Evolutionary conservation across 2,329 filamentous ascomycete species (phyloP), one percentile per base, ranked within the genome.

Genomic region (Fusarium sp.): DNA sequence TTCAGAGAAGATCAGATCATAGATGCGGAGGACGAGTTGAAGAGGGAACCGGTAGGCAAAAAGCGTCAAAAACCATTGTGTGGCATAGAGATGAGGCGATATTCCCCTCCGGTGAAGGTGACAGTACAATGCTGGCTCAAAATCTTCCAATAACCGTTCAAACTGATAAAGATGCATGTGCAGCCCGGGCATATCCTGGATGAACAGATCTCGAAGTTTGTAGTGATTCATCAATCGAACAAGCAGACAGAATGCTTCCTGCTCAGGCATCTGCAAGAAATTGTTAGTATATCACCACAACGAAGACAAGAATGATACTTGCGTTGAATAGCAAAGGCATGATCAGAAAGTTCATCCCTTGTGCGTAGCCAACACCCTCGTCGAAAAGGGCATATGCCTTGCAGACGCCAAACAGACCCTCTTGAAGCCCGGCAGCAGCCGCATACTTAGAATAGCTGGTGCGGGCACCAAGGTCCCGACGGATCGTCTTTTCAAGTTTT

Each of bases 11-110:
- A 99, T 96, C 57, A 99, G 83, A 77, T 99, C 96, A 80, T 98
- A 99, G 50, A 99, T 97, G 31, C 96, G 92, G 60, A 99, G 90
- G 9, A 99, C 96, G 12, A 99, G 89, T 77, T 99, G 96, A 10
- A 99, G 86, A 11, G 96, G 96, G 79, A 99, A 99, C 41, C 97
- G 92, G 79, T 99, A 99, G 31, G 95, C 94, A 77, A 99, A 99
- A n/a, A 99, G 86, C 0, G 96, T 99, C 49, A 99, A 86, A 81
- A 99, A 99, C 96, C 96, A 99, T 79, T 99, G 96, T 0, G 96
- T 99, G 43, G 96, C 96, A 77, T 99, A 99, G 11, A 99, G 86
- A 76, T 97, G 93, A 2, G 96, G 92, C 11, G 92, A 92, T 56
- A 99, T 96, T 69, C 93, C 91, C 57, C 92, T 89, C 61, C 96